Base-by-base conservation (phyloP, 805 yeast genomes). In the Starmerella lactis-condensi region DNA sequence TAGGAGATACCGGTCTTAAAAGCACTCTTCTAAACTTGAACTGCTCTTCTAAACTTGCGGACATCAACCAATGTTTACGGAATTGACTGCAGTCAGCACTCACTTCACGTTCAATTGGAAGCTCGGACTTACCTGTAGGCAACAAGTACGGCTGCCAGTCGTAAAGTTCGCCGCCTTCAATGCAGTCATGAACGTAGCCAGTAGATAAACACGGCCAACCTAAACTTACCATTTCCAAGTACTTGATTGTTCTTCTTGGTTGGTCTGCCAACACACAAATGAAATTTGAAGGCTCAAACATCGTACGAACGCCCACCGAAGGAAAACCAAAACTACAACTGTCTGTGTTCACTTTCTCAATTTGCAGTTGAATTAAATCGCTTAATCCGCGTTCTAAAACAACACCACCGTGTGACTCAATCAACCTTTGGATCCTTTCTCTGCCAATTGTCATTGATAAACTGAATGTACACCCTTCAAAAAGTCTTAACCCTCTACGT, bases 151-250 rank as follows among this genome's bases (percentile, higher is more conserved):
- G 55, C 3, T 50, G 51, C 67, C 85, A 66, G 26, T 50, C 38
- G 4, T 59, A 33, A 34, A 59, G 30, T 18, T 36, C 18, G 2
- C 42, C 34, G 29, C 47, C 45, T 2, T 45, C 40, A 2, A 66
- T 42, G 34, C 74, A 62, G 35, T 72, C 74, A 3, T 78, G 70
- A 19, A 31, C 22, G 19, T 22, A 31, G 17, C 15, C n/a, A 4
- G 21, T 15, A 3, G 34, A 31, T n/a, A 82, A 45, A 13, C 76
- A 64, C 2, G 95, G 95, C 93, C 93, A 81, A 2, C 85, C 83
- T 26, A 81, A 47, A 0, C 85, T 77, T 12, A 81, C 50, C 2
- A 75, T 69, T 45, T 78, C 89, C 7, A 82, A 48, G 47, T 75
- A 82, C 45, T 81, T 82, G 6, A 72, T 61, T 29, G 82, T 77